Percentiles rank a stretch among this genome's conserved stretches.
phyloP scores from a whole-genome alignment of 371 early-diverging fungal species.

The Fennellomyces sp. region DNA sequence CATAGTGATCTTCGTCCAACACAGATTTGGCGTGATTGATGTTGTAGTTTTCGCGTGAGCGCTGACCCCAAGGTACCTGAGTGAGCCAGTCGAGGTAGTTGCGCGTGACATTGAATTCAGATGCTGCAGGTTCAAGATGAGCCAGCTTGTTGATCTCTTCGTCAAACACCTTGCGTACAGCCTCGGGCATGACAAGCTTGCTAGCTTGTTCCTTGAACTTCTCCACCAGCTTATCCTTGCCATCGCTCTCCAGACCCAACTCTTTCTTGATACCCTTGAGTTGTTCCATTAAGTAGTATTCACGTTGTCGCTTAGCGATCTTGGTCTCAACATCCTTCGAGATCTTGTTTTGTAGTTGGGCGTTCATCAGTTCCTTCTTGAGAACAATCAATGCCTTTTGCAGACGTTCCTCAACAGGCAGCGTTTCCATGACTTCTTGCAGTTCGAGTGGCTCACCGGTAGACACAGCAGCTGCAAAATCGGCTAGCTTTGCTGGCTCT shows the following conservation, averaged over 20 bases:
- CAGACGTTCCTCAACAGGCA: conserved; percentile 89
- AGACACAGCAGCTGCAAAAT: conserved; percentile 96
- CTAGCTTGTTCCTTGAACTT: conserved; percentile 85
- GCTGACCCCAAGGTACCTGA: conserved; percentile 95
- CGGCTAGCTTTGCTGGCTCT: conserved; percentile 93
- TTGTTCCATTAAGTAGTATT: conserved; percentile 98
- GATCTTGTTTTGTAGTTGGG: conserved; percentile 95
- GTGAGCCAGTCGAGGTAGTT: conserved; percentile 98
- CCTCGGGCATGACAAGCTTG: conserved; percentile 87
- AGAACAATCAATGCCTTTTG: conserved; percentile 90
- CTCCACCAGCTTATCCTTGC: conserved; percentile 95
- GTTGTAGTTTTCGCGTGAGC: conserved; percentile 88
- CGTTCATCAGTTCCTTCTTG: conserved; percentile 96
- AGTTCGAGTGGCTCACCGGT: conserved; percentile 90
- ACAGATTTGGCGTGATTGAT: conserved; percentile 80
- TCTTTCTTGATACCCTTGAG: conserved; percentile 98
- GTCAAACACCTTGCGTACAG: conserved; percentile 93
- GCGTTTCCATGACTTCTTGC: conserved; percentile 88
- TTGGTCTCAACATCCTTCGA: conserved; percentile 95
- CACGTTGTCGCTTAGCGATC: conserved; percentile 94
- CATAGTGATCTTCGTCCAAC: conserved; percentile 97
- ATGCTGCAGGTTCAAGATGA: conserved; percentile 93
- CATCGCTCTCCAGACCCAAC: conserved; percentile 94
- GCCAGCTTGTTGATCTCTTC: conserved; percentile 95
- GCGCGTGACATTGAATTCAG: conserved; percentile 96